Conservation (phyloP, 2,329 filamentous ascomycete genomes). For the Pseudocercospora eumusae region DNA sequence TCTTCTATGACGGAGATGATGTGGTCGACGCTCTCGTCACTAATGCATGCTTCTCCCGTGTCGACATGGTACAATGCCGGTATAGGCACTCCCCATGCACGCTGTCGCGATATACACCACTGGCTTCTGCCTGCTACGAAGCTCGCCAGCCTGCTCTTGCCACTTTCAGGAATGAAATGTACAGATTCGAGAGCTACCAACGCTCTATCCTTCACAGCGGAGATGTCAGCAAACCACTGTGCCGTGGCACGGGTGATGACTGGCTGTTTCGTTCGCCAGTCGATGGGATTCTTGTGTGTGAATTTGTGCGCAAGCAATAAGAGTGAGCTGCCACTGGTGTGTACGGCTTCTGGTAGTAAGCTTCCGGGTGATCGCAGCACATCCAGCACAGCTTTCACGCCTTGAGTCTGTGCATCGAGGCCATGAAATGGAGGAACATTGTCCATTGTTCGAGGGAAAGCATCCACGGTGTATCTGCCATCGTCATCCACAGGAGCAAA, state of each 20-base stretch:
- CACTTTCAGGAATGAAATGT: constrained; percentile 74
- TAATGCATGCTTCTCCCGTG: constrained; percentile 68
- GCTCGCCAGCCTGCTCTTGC: constrained; percentile 73
- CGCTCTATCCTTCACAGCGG: constrained; percentile 73
- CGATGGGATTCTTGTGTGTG: constrained; percentile 93
- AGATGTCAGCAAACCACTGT: constrained; percentile 97
- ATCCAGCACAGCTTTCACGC: constrained; percentile 68
- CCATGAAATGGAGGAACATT: constrained; percentile 66
- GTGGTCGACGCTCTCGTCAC: constrained; percentile 75
- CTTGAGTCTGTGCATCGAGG: constrained; percentile 69
- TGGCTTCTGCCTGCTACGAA: constrained; percentile 87
- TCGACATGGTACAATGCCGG: constrained; percentile 77
- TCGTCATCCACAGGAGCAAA: constrained; percentile 81
- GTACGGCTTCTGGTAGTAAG: constrained; percentile 17
- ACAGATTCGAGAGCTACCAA: constrained; percentile 70
- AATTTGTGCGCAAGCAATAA: constrained; percentile 72
- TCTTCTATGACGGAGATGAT: constrained; percentile 76
- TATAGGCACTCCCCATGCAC: constrained; percentile 95
- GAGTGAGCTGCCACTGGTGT: constrained; percentile 33
- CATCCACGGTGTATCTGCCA: constrained; percentile 77
- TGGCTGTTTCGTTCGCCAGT: constrained; percentile 93
- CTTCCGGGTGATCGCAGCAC: constrained; percentile 56
- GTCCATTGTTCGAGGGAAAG: constrained; percentile 60
- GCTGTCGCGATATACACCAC: constrained; percentile 97
- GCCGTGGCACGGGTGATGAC: constrained; percentile 89